phyloP scores from a whole-genome alignment of 1,284 basidiomycete genomes.

The Apiotrichum mycotoxinovorans region DNA sequence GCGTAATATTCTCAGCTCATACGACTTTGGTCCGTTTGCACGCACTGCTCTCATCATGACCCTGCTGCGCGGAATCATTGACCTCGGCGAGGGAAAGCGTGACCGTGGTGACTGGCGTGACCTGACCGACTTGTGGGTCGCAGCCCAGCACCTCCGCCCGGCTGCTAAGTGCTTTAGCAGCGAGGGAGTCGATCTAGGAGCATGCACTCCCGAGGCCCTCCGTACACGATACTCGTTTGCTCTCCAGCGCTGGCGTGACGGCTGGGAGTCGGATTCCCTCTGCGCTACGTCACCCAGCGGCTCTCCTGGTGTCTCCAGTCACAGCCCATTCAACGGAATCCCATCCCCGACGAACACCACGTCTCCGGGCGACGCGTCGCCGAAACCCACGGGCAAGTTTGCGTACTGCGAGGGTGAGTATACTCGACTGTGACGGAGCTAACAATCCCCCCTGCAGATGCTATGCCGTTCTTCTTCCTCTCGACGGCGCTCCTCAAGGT shows the following conservation, averaged over 20 bases:
- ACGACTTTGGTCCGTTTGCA: slow-evolving; percentile 50
- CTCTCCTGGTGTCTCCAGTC: background rate
- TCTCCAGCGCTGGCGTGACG: slow-evolving; percentile 49
- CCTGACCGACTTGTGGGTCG: slow-evolving; percentile 48
- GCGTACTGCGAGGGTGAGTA: slow-evolving; percentile 44
- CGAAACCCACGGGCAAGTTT: slow-evolving; percentile 14
- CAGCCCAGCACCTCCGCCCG: slow-evolving; percentile 35
- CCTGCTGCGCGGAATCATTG: slow-evolving; percentile 49
- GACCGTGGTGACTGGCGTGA: slow-evolving; percentile 49
- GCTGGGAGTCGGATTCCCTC: slow-evolving; percentile 51
- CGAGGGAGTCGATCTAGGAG: slow-evolving; percentile 35
- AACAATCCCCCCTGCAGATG: slow-evolving; percentile 42
- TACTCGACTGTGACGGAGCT: background rate
- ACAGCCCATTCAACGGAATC: background rate
- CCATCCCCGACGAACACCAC: background rate
- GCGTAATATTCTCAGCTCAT: slow-evolving; percentile 36
- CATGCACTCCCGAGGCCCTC: slow-evolving; percentile 32
- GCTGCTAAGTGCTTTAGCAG: slow-evolving; percentile 28
- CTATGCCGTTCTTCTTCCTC: slow-evolving; percentile 52
- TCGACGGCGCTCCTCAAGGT: slow-evolving; percentile 47
- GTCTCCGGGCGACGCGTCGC: background rate
- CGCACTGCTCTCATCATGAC: slow-evolving; percentile 49
- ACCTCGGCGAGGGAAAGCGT: slow-evolving; percentile 50
- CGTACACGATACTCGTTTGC: slow-evolving; percentile 35
- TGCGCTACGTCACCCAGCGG: slow-evolving; percentile 22